phyloP scores from a whole-genome alignment of 805 yeast genomes.

The Candida ortonii region DNA sequence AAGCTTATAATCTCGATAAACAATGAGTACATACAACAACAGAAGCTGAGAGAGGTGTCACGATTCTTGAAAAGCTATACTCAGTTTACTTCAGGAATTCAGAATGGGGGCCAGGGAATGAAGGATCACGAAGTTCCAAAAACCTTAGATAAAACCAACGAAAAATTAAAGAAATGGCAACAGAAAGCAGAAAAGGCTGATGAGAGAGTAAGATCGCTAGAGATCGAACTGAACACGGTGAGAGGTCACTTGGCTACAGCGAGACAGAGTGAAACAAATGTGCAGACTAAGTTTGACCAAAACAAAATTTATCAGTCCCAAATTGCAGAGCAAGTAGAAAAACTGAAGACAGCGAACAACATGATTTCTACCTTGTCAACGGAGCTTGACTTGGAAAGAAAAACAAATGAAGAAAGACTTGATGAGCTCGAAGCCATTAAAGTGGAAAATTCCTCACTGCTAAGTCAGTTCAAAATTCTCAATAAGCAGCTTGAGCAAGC shows the following conservation, averaged over 20 bases:
- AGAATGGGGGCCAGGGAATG: constrained; percentile 1
- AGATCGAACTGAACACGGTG: constrained; percentile 18
- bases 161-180: constrained; percentile 6
- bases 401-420: constrained; percentile 5
- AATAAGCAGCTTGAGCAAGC: too few relatives aligned
- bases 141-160: constrained; percentile 1
- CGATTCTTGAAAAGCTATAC: constrained; percentile 52
- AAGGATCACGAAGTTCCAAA: constrained; percentile 7
- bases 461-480: constrained; percentile 1
- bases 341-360: constrained; percentile 6
- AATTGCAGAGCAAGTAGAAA: constrained; percentile 2
- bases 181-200: constrained; percentile 16
- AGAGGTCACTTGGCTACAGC: constrained; percentile 24
- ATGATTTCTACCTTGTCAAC: constrained; percentile 1
- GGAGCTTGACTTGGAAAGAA: constrained; percentile 9
- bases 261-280: constrained; percentile 17
- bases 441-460: constrained; percentile 5
- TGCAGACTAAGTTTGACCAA: constrained; percentile 10
- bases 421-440: constrained; percentile 2
- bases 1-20: constrained; percentile 53
- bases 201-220: constrained; percentile 20
- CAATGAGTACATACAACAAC: constrained; percentile 56
- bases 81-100: constrained; percentile 10
- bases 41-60: constrained; percentile 52
- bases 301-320: constrained; percentile 5